Evolutionary conservation across 345 rosid species (phyloP), one percentile per base, ranked within the genome.

Genomic region (Erucastrum elatum): DNA sequence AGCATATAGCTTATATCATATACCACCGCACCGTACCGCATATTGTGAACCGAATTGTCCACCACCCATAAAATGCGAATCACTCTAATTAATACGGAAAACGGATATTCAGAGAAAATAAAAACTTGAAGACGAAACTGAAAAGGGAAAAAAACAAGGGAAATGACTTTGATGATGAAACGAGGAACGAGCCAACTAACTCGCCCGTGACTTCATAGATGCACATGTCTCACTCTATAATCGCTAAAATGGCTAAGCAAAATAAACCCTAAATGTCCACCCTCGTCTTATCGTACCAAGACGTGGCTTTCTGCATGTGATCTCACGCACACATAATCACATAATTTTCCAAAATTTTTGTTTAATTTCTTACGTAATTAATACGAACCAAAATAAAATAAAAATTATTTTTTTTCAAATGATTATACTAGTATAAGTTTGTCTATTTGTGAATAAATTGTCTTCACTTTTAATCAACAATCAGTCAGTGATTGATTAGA

Each of bases 221-320:
- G 65, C 64, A 60, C 64, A 26, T 60, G 64, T 27, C 29, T 29
- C 12, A 11, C 33, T 59, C 15, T 30, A 29, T 60, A 60, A 33
- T 26, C 15, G 15, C 33, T 26, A 61, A 29, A 61, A 61, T 62
- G 21, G 66, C 39, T 62, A 62, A 30, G 66, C 59, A 15, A 53
- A 53, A 16, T 62, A 62, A 62, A 62, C 37, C 66, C 37, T 62
- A 62, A 62, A 56, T 30, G 39, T 62, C 66, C 66, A n/a, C 21
- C 66, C 37, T 27, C 15, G 30, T 60, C 64, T 12, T 12, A 12
- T 61, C 25, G 66, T 62, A 13, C 66, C 39, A 63, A 61, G 66
- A 63, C 66, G 66, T 63, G 41, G 41, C 66, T 63, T n/a, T 15
- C 6, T 63, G 66, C 66, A 63, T 63, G 66, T 29, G 15, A 30